These are phyloP conservation scores for Sphaerosporella brunnea DNA, from an alignment of 495 filamentous ascomycete genomes.

Conservation along the genomic window DNA sequence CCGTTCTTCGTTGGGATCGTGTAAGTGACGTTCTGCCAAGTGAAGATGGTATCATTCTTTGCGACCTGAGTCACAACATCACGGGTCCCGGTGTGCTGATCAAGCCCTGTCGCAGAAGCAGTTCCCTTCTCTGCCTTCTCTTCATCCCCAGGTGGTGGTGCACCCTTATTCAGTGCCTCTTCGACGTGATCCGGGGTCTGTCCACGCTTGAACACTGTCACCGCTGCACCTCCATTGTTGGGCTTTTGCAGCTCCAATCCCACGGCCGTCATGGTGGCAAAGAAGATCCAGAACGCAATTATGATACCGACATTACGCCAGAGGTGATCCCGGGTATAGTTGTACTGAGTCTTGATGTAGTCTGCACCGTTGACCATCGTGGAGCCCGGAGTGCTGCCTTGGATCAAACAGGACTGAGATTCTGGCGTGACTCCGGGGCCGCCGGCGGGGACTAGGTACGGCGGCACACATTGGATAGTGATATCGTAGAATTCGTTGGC, in stretches of 20 bases:
- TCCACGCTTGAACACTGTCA: slow-evolving; percentile 50
- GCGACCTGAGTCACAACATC: slow-evolving; percentile 33
- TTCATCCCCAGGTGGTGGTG: slow-evolving; percentile 30
- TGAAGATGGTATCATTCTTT: slow-evolving; percentile 49
- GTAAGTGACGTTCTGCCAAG: slow-evolving; percentile 65
- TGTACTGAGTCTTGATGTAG: slow-evolving; percentile 38
- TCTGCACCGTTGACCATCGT: slow-evolving; percentile 32
- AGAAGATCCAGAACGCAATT: slow-evolving; percentile 46
- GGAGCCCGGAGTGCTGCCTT: slow-evolving; percentile 36
- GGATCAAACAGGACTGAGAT: slow-evolving; percentile 41
- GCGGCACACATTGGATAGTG: slow-evolving; percentile 30
- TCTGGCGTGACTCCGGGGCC: slow-evolving; percentile 23
- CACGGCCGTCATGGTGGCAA: slow-evolving; percentile 40
- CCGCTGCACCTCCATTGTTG: slow-evolving; percentile 50
- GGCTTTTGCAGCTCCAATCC: slow-evolving; percentile 54
- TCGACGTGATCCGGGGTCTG: slow-evolving; percentile 39
- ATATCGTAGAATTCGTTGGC: slow-evolving; percentile 47
- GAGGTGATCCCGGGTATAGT: slow-evolving; percentile 40
- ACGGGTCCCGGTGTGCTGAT: slow-evolving; percentile 18
- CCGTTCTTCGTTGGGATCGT: slow-evolving; percentile 46
- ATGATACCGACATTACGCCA: slow-evolving; percentile 60
- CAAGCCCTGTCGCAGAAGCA: slow-evolving; percentile 18
- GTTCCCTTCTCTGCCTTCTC: slow-evolving; percentile 28
- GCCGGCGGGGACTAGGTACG: slow-evolving; percentile 34
- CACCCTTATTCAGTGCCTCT: slow-evolving; percentile 31